Evolutionary conservation across 192 early-diverging fungal species (phyloP), one percentile per base, ranked within the genome.

Genomic region (Coemansia sp.): DNA sequence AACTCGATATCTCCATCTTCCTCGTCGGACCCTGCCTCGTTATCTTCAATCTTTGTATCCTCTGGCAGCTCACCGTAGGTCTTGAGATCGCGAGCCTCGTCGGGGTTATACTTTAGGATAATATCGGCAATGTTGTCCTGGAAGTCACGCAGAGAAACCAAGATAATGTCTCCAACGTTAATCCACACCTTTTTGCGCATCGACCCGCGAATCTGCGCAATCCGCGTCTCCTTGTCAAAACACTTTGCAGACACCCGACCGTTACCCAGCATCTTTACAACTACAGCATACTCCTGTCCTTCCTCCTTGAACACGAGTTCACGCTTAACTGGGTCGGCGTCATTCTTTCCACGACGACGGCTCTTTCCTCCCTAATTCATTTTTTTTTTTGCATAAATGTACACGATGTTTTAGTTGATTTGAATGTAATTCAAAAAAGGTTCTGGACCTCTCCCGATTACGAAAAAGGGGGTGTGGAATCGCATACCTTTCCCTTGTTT

Each of bases 151-250:
- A 96, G 87, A 34, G 91, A 90, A 13, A 98, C 80, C 43, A 98
- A 85, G 5, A 98, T 84, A 47, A 97, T 89, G 68, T 98, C 95
- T 52, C 97, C 97, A 63, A 87, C 87, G 67, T 87, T 89, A 73
- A 97, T 95, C 94, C 93, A 94, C 58, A 92, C 94, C 87, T 97
- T 99, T 84, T 98, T 99, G 75, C 95, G 91, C 89, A 99, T 93
- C 65, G 93, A 92, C 52, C 97, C 97, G 59, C 97, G 94, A 84
- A 99, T 98, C 73, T 95, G 94, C 58, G 92, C 97, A 76, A 95
- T 81, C 38, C 94, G 90, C 80, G 91, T 97, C 43, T 84, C 86
- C 45, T 93, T 94, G 76, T 97, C 95, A 68, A 91, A 88, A 78
- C 95, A 94, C 68, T 91, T 90, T 29, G 89, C 89, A 66, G 95